Evolutionary conservation across 345 rosid species (phyloP).

Genomic region (Cardiospermum halicacabum): DNA sequence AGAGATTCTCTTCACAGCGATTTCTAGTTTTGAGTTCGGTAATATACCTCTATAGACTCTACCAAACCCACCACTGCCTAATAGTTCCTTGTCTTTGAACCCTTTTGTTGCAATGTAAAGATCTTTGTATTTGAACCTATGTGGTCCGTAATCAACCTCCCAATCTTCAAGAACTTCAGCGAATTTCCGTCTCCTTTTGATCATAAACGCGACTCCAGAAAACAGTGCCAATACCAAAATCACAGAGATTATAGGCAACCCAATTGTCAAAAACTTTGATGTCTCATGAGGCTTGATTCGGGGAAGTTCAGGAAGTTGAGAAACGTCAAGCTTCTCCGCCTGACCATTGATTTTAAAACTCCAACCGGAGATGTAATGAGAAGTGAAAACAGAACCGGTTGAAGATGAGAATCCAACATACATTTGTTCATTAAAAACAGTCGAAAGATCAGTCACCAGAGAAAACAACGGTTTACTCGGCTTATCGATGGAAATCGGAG

Average conservation of each 20-base stretch:
- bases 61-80: slow-evolving; percentile 69
- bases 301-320: slow-evolving; percentile 62
- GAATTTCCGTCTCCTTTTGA: slow-evolving; percentile 46
- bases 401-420: slow-evolving; percentile 72
- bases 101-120: slow-evolving; percentile 61
- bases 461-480: slow-evolving; percentile 50
- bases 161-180: slow-evolving; percentile 70
- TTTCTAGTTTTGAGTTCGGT: slow-evolving; percentile 33
- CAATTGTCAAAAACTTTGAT: slow-evolving; percentile 35
- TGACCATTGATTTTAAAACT: slow-evolving; percentile 45
- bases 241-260: slow-evolving; percentile 36
- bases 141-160: slow-evolving; percentile 64
- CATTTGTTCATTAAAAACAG: slow-evolving; percentile 30
- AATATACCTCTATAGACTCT: slow-evolving; percentile 54
- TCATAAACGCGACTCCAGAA: slow-evolving; percentile 15
- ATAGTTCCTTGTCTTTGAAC: slow-evolving; percentile 46
- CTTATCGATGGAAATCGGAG: slow-evolving; percentile 27
- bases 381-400: slow-evolving; percentile 34
- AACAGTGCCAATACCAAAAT: slow-evolving; percentile 20
- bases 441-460: slow-evolving; percentile 33
- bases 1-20: slow-evolving; percentile 61
- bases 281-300: slow-evolving; percentile 24
- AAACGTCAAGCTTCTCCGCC: slow-evolving; percentile 36
- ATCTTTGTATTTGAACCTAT: slow-evolving; percentile 57
- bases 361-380: slow-evolving; percentile 67